A percentile compares a stretch with the other conserved stretches of the same genome.
These are phyloP conservation scores for Saccharomycopsis olivae DNA, from an alignment of 805 yeast species.

Conservation along the genomic window DNA sequence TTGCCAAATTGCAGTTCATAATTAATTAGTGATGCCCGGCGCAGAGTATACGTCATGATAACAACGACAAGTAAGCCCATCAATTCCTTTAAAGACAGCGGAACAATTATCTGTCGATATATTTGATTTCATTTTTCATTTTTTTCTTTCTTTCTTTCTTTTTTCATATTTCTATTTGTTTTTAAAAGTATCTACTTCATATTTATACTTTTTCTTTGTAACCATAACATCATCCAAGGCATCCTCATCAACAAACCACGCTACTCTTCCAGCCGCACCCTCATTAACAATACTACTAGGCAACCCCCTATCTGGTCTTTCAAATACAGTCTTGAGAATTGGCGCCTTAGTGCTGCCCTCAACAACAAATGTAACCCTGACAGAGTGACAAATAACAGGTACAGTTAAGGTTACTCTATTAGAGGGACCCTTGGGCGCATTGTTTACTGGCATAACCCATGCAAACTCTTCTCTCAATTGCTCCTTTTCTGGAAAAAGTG, in stretches of 20 bases:
- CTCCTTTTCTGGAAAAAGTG: constrained; percentile 89
- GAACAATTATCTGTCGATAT: not conserved
- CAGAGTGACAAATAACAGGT: constrained; percentile 92
- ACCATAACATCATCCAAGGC: constrained; percentile 68
- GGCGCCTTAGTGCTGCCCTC: constrained; percentile 96
- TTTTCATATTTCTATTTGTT: constrained; percentile 6
- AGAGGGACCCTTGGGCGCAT: constrained; percentile 84
- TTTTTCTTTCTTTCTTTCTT: no score
- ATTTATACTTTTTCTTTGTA: constrained; percentile 18
- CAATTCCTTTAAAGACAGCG: no score
- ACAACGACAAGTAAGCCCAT: no score
- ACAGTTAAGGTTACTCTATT: constrained; percentile 82
- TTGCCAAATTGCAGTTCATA: no score
- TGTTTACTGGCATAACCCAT: constrained; percentile 89
- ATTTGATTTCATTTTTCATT: no score
- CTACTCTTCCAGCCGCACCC: constrained; percentile 91
- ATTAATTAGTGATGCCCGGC: no score
- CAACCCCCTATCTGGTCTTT: constrained; percentile 91
- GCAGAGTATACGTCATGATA: no score
- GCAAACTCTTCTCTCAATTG: constrained; percentile 82
- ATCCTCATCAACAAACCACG: constrained; percentile 96
- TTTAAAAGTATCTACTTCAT: constrained; percentile 16
- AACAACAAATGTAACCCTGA: constrained; percentile 86
- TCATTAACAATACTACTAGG: constrained; percentile 92
- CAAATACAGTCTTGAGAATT: constrained; percentile 82